Conservation (phyloP, 441 rosid genomes). For the Adansonia grandidieri region DNA sequence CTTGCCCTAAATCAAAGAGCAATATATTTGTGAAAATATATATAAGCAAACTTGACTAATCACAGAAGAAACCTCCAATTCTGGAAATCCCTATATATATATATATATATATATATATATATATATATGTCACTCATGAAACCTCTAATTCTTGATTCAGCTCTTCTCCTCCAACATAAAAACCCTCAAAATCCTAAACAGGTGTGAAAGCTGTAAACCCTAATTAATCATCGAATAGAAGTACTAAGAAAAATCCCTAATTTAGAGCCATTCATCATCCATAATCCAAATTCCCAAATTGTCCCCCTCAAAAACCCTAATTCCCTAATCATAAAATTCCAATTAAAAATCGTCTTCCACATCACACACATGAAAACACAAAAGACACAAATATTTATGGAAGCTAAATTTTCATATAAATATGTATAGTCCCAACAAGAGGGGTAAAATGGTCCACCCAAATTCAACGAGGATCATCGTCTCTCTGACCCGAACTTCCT, state of each 20-base stretch:
- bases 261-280: slow-evolving; percentile 33
- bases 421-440: slow-evolving; percentile 33
- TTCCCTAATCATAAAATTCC: slow-evolving; percentile 33
- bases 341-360: slow-evolving; percentile 43
- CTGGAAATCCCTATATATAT: neutral
- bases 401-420: slow-evolving; percentile 26
- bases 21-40: neutral
- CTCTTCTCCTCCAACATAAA: slow-evolving; percentile 28
- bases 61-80: slow-evolving; percentile 18
- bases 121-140: neutral
- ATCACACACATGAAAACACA: slow-evolving; percentile 40
- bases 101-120: no score
- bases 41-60: slow-evolving; percentile 23
- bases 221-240: slow-evolving; percentile 39
- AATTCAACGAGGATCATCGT: slow-evolving; percentile 71
- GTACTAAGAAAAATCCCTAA: slow-evolving; percentile 36
- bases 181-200: slow-evolving; percentile 37
- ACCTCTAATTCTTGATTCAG: slow-evolving; percentile 11
- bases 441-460: slow-evolving; percentile 12
- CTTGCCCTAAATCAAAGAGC: slow-evolving; percentile 12
- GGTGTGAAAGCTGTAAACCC: slow-evolving; percentile 35
- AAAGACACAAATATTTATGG: slow-evolving; percentile 38
- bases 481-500: slow-evolving; percentile 78
- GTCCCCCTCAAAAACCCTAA: slow-evolving; percentile 31
- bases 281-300: slow-evolving; percentile 28